Evolutionary conservation across 2,329 filamentous ascomycete species (phyloP).

Genomic region (Cordyceps sp.): DNA sequence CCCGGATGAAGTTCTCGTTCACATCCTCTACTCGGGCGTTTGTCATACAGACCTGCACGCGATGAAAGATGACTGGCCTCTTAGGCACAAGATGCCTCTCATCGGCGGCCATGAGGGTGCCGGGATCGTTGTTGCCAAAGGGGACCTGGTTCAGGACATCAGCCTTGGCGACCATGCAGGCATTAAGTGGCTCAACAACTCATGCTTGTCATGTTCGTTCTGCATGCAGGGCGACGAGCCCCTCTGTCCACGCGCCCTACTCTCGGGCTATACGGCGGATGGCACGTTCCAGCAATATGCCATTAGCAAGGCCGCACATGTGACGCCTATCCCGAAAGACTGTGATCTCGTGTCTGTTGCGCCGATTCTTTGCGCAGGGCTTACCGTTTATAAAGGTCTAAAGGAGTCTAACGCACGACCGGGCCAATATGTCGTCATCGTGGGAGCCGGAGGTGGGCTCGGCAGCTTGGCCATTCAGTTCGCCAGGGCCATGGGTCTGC

Average conservation of each 20-base stretch:
- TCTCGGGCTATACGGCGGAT: slow-evolving; percentile 88
- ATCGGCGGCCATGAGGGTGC: slow-evolving; percentile 72
- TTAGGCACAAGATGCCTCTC: slow-evolving; percentile 66
- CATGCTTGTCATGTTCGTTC: slow-evolving; percentile 69
- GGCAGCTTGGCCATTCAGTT: slow-evolving; percentile 71
- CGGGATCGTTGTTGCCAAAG: slow-evolving; percentile 66
- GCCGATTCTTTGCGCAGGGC: slow-evolving; percentile 69
- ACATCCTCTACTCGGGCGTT: slow-evolving; percentile 79
- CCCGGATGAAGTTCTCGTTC: slow-evolving; percentile 80
- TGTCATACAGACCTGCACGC: slow-evolving; percentile 76
- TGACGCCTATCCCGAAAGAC: slow-evolving; percentile 66
- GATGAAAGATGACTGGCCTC: slow-evolving; percentile 79
- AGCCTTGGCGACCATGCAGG: slow-evolving; percentile 74
- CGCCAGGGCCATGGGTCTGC: slow-evolving; percentile 76
- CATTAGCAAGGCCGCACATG: slow-evolving; percentile 75
- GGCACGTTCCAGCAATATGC: slow-evolving; percentile 88
- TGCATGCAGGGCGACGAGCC: slow-evolving; percentile 71
- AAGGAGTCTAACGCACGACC: slow-evolving; percentile 65
- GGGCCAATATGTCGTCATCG: slow-evolving; percentile 67
- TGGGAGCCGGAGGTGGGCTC: slow-evolving; percentile 73
- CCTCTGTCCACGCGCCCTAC: slow-evolving; percentile 55
- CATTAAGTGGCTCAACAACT: slow-evolving; percentile 86
- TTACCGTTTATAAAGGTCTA: slow-evolving; percentile 78
- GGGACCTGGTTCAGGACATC: slow-evolving; percentile 60
- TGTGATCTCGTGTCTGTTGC: slow-evolving; percentile 60